phyloP scores from a whole-genome alignment of 73 alveolate genomes.

The Paramecium pentaurelia region DNA sequence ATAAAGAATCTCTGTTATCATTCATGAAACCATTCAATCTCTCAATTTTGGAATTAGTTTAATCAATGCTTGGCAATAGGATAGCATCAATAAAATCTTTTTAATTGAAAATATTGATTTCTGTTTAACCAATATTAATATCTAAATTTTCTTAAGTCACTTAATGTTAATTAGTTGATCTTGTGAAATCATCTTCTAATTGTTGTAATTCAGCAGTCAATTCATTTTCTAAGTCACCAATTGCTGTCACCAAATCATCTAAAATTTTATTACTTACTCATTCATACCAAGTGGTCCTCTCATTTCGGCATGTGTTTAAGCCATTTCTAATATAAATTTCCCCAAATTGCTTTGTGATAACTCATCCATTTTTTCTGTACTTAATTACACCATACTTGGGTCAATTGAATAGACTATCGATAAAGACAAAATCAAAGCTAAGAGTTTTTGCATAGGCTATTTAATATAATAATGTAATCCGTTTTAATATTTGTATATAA shows the following conservation, averaged over 20 bases:
- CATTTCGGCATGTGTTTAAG: conserved; percentile 12
- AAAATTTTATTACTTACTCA: not conserved
- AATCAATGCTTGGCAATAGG: conserved; percentile 4
- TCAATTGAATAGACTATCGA: not conserved
- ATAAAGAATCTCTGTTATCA: conserved; percentile 20
- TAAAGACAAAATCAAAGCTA: not conserved
- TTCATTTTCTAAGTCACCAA: not conserved
- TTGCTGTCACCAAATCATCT: conserved; percentile 30
- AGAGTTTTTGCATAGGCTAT: not conserved
- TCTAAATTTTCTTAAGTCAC: not conserved
- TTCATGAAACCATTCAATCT: conserved; percentile 1
- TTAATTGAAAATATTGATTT: not conserved
- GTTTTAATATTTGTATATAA: not conserved
- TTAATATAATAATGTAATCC: not conserved
- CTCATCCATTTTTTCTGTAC: conserved; percentile 3
- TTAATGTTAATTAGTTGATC: not conserved
- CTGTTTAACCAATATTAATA: not conserved
- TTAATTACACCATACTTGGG: not conserved
- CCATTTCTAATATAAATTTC: not conserved
- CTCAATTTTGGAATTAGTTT: not conserved
- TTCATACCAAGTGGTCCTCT: conserved; percentile 36
- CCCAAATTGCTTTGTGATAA: conserved; percentile 17
- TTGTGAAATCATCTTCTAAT: conserved; percentile 3
- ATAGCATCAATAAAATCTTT: not conserved
- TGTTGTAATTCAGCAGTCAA: not conserved